These are phyloP conservation scores for Candida pseudofarinosa DNA, from an alignment of 805 yeast genomes.

Conservation along the genomic window DNA sequence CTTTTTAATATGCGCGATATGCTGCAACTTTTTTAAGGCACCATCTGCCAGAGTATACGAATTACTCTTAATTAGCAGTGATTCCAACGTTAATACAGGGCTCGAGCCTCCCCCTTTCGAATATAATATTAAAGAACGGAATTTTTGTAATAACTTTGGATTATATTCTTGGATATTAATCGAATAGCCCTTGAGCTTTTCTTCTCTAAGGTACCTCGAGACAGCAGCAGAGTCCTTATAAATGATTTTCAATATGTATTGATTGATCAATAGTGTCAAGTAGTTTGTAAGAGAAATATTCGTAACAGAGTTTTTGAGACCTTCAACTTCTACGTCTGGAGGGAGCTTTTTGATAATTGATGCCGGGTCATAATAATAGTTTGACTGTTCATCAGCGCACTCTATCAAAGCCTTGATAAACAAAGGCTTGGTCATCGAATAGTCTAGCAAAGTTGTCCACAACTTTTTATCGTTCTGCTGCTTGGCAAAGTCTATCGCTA, in stretches of 20 bases:
- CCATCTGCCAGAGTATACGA: background rate
- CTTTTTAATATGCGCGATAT: conserved; percentile 5
- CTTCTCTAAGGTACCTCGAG: conserved; percentile 17
- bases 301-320: conserved; percentile 56
- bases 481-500: conserved; percentile 77
- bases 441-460: conserved; percentile 72
- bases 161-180: conserved; percentile 13
- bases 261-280: conserved; percentile 46
- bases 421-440: conserved; percentile 67
- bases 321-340: conserved; percentile 55
- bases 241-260: conserved; percentile 43
- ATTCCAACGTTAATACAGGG: background rate
- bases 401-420: conserved; percentile 74
- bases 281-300: conserved; percentile 64
- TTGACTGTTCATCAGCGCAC: conserved; percentile 53
- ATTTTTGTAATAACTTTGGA: background rate
- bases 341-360: conserved; percentile 66
- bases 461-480: conserved; percentile 66
- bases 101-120: background rate
- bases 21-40: conserved; percentile 12
- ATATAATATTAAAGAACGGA: background rate
- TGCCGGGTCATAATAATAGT: conserved; percentile 52
- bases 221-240: conserved; percentile 26
- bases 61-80: background rate
- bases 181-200: conserved; percentile 25